Evolutionary conservation across 2,329 filamentous ascomycete species (phyloP), one percentile per base, ranked within the genome.

Genomic region (Aspergillus aculeatus): DNA sequence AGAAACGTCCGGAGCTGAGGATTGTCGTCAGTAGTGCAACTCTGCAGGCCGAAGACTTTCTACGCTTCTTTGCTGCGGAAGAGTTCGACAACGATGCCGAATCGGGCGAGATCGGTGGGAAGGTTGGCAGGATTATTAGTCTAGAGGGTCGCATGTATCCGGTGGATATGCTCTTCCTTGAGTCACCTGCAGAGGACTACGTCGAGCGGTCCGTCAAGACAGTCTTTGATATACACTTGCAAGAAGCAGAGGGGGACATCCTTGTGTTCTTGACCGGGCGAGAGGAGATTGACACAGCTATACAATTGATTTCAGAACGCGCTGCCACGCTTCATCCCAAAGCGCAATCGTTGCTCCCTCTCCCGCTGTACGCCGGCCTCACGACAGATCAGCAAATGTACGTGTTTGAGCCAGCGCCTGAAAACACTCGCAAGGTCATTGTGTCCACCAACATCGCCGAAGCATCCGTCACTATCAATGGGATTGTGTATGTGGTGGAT

Each of bases 371-470:
- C 72, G 92, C 95, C 4, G 95, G 94, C 2, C 83, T 98, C 5
- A 86, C 92, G 2, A 92, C 89, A 9, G 93, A 97, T 64, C 88
- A 97, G 70, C 95, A 98, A 72, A 94, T 96, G 86, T 93, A 93
- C 65, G 89, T 98, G 47, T 98, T 98, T 72, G 92, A 96, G 68
- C 87, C 89, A 56, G 81, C 92, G 2, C 87, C 91, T 0, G 87
- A 91, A 62, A 89, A 93, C 60, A 93, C 88, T 1, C 85, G 95
- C 47, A 98, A 98, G 72, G 90, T 97, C 44, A 90, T 99, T 38
- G 88, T 97, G 65, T 89, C 91, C 4, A 98, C 95, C 60, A 98
- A 98, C 72, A 97, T 98, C 64, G 92, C 95, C 12, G 95, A 99
- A 79, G 94, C 95, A 4, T 96, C 92, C 1, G 89, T 99, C 48